Base-by-base conservation (phyloP, 2,329 filamentous ascomycete genomes). In the Hymenoscyphus linearis region DNA sequence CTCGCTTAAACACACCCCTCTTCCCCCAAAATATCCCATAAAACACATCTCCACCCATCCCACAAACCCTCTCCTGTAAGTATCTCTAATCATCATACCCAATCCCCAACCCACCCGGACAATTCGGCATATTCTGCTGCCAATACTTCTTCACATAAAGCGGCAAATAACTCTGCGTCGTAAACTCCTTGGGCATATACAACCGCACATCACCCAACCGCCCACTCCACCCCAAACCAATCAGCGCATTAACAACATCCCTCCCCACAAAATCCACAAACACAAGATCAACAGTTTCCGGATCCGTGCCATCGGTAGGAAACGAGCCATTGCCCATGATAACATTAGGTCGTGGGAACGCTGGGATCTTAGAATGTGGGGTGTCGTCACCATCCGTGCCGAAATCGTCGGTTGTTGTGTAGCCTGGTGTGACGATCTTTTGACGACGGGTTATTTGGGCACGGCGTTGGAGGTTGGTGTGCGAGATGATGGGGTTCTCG, bases 321-420 rank as follows among this genome's bases (percentile, higher is more conserved):
- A 95, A 89, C 1, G 75, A 79, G 67, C 88, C 82, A 64, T 84
- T 77, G 0, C 88, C 79, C 72, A 91, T 87, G 60, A 97, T 84
- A 73, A 87, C 90, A 74, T 96, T 96, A 5, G 93, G 92, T 9
- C 92, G 84, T 2, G 77, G 73, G 75, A 92, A 93, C 71, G 89
- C 91, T 36, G 81, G 79, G 66, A 97, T 85, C 2, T 82, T 78
- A 26, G 84, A 79, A 73, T 96, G 93, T 1, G 95, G 75, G 0
- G 93, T 96, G 72, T 98, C 93, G 72, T 98, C 93, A 40, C 93
- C 93, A 66, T 96, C 90, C 2, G 75, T 76, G 56, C 92, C 90
- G 6, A 87, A 83, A 69, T 96, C 93, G 71, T 98, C 93, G 55
- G 80, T 80, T 13, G 93, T 98, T 0, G 90, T 96, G 76, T 97